These are phyloP conservation scores for Barnettozyma vustinii DNA, from an alignment of 805 yeast genomes.

Conservation along the genomic window DNA sequence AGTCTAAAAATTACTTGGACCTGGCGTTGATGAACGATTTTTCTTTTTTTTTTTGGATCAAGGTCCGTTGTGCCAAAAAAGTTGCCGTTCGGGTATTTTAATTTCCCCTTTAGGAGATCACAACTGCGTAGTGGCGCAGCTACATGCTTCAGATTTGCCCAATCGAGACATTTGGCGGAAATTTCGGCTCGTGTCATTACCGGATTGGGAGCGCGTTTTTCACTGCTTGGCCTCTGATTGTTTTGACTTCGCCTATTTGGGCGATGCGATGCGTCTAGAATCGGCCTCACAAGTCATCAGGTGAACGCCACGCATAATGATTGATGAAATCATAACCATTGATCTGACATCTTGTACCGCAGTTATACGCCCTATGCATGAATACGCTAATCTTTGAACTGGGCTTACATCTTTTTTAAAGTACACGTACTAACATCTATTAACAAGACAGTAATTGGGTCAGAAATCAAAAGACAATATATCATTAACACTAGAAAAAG, in stretches of 20 bases:
- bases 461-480: not conserved
- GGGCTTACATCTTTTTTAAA: no score
- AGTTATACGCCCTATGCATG: no score
- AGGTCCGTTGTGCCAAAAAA: not conserved
- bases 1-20: not conserved
- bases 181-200: not conserved
- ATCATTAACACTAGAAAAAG: slow-evolving; percentile 5
- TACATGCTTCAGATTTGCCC: not conserved
- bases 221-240: not conserved
- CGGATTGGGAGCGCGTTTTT: not conserved
- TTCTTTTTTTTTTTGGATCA: not conserved
- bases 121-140: not conserved
- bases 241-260: not conserved
- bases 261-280: not conserved
- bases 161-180: not conserved
- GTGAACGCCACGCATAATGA: not conserved
- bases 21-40: not conserved
- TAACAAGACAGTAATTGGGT: not conserved
- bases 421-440: not conserved
- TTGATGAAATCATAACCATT: not conserved
- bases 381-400: no score
- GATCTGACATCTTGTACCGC: no score
- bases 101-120: not conserved
- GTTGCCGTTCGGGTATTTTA: not conserved
- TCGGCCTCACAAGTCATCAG: no score